Evolutionary conservation across 140 eudicot genomes (phyloP).

Genomic region (Erigeron philadelphicus): DNA sequence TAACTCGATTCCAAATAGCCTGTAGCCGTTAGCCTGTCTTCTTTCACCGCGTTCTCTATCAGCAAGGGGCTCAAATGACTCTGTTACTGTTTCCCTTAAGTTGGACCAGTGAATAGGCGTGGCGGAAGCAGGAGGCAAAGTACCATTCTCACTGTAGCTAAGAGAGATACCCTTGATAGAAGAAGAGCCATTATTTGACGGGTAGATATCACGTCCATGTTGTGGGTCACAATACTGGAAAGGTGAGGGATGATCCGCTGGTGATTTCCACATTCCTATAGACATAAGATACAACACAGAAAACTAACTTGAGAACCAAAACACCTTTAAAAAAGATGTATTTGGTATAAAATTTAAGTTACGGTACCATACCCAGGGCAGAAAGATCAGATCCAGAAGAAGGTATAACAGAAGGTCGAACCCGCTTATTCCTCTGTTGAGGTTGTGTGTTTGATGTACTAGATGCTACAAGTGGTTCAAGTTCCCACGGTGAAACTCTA

Average conservation of each 20-base stretch:
- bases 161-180: constrained; percentile 36
- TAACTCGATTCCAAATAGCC: constrained; percentile 84
- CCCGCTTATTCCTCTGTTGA: constrained; percentile 74
- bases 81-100: constrained; percentile 44
- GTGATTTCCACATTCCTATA: constrained; percentile 74
- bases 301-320: constrained; percentile 1
- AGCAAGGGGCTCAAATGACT: constrained; percentile 47
- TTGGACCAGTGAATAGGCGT: constrained; percentile 52
- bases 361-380: constrained; percentile 47
- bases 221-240: constrained; percentile 46
- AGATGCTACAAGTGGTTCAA: constrained; percentile 83
- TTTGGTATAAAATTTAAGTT: background rate
- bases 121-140: constrained; percentile 42
- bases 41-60: constrained; percentile 50
- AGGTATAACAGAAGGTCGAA: constrained; percentile 51
- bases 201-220: constrained; percentile 47
- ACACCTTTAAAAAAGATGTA: background rate
- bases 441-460: constrained; percentile 53
- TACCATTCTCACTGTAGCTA: constrained; percentile 36
- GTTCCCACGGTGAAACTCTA: constrained; percentile 90
- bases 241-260: constrained; percentile 45
- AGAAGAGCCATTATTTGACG: constrained; percentile 43
- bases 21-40: constrained; percentile 63
- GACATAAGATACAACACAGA: constrained; percentile 1
- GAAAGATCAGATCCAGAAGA: constrained; percentile 57